phyloP scores from a whole-genome alignment of 352 stramenopile species.

The Phytopythium delawarense region DNA sequence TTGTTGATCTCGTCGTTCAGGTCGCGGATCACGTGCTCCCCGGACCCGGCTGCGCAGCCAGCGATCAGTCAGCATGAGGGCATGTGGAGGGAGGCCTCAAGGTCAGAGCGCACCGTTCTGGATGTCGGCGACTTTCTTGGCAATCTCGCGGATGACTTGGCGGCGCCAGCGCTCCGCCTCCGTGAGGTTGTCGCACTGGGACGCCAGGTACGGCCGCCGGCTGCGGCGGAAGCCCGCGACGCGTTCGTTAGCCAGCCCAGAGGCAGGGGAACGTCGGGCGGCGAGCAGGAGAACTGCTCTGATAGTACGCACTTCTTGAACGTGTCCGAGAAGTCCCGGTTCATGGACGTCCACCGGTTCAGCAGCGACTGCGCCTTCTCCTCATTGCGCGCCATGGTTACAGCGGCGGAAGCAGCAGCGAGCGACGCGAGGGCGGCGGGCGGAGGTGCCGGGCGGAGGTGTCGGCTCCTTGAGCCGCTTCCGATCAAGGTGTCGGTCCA shows the following conservation, averaged over 20 bases:
- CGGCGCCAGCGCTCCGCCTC: constrained; percentile 92
- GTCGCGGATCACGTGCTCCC: constrained; percentile 95
- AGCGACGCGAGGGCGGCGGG: too few relatives aligned
- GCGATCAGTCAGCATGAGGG: neutral
- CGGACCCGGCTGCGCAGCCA: constrained; percentile 64
- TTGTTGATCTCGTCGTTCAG: constrained; percentile 99
- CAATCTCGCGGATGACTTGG: constrained; percentile 95
- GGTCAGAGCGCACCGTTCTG: constrained; percentile 86
- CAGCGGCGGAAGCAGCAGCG: neutral
- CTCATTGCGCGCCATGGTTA: constrained; percentile 95
- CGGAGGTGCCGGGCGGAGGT: too few relatives aligned
- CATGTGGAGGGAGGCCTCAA: neutral
- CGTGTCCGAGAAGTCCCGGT: constrained; percentile 87
- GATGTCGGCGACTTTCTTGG: constrained; percentile 94
- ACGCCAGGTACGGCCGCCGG: constrained; percentile 91
- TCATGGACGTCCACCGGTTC: constrained; percentile 98
- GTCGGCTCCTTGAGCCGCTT: too few relatives aligned
- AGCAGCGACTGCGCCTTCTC: constrained; percentile 98
- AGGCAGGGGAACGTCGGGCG: neutral
- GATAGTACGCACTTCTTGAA: constrained; percentile 61
- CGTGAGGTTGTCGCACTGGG: constrained; percentile 90
- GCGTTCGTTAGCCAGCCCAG: neutral
- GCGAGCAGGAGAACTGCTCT: neutral
- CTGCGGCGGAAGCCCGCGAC: constrained; percentile 13
- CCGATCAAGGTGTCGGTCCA: too few relatives aligned